Evolutionary conservation across 768 basidiomycete genomes (phyloP), one percentile per base, ranked within the genome.

Genomic region (Lentinula sp.): DNA sequence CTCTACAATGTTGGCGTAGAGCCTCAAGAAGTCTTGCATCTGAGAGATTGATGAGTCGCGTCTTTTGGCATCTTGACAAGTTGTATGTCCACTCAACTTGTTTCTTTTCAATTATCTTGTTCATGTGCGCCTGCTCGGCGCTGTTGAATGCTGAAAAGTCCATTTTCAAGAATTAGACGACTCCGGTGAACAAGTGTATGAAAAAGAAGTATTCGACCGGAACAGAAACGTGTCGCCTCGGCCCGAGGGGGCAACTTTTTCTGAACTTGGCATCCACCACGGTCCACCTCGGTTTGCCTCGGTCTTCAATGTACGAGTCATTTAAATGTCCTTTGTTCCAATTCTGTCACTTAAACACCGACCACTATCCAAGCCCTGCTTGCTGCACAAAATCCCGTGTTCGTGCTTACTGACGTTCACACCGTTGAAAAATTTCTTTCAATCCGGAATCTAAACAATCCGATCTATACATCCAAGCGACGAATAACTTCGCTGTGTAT

Each of bases 11-110:
- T 87, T 90, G 23, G 93, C 91, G 76, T 99, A 98, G 75, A 98
- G 88, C 70, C 82, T 84, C 80, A 99, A 80, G 70, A 99, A 98
- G 79, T 98, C 96, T 81, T 96, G 93, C 95, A 99, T 96, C 95
- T 98, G 70, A 9, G 18, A 12, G 42, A 61, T 45, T 59, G 20
- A 45, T 10, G 0, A 15, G 37, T 35, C 10, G 32, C 33, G 51
- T 28, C 13, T 45, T 32, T 41, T 9, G 7, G 28, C 28, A 39
- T 13, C 2, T 1, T 3, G 13, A 13, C 9, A 46, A 36, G 9
- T 16, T 37, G 6, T 23, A 62, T 35, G 3, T 35, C 16, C 32
- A 51, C 35, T 79, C 60, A 62, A 90, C 95, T 88, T 98, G 96
- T 80, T 92, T 94, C 80, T 92, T 95, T 79, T 98, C 96, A 59